phyloP scores from a whole-genome alignment of 768 basidiomycete species.

The Austroboletus eburneus region DNA sequence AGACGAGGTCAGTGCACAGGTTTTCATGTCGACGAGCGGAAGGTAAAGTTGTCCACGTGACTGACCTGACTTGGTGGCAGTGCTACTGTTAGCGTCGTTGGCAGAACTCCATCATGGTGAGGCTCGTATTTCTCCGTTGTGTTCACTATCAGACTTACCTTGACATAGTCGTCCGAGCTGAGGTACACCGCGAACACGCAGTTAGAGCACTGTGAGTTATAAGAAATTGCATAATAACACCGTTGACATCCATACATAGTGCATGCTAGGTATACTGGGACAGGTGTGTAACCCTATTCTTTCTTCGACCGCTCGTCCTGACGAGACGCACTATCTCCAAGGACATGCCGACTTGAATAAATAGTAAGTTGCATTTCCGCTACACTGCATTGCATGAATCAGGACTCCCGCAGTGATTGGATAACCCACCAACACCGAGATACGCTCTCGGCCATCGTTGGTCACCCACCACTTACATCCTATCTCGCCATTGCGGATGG shows the following conservation, averaged over 20 bases:
- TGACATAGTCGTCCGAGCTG: constrained; percentile 75
- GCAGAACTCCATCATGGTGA: constrained; percentile 18
- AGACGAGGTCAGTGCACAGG: too few species aligned
- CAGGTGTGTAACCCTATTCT: constrained; percentile 51
- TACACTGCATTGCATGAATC: not conserved
- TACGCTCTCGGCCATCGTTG: constrained; percentile 88
- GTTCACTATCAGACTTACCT: constrained; percentile 1
- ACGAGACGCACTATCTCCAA: constrained; percentile 26
- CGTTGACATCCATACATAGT: constrained; percentile 45
- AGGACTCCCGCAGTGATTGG: constrained; percentile 73
- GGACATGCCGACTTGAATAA: constrained; percentile 97
- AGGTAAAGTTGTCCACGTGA: constrained; percentile 18
- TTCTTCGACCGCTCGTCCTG: constrained; percentile 4
- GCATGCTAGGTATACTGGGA: constrained; percentile 94
- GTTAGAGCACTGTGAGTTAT: constrained; percentile 79
- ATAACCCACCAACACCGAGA: constrained; percentile 96
- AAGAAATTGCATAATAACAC: not conserved
- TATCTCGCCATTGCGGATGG: constrained; percentile 93
- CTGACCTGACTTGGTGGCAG: constrained; percentile 7
- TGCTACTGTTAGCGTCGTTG: not conserved
- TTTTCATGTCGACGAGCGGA: too few species aligned
- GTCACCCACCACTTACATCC: constrained; percentile 80
- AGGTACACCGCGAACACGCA: constrained; percentile 97
- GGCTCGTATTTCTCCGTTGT: not conserved
- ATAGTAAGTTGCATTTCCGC: constrained; percentile 58